Conservation (phyloP, 2,329 filamentous ascomycete genomes). For the Penicillium sp. region DNA sequence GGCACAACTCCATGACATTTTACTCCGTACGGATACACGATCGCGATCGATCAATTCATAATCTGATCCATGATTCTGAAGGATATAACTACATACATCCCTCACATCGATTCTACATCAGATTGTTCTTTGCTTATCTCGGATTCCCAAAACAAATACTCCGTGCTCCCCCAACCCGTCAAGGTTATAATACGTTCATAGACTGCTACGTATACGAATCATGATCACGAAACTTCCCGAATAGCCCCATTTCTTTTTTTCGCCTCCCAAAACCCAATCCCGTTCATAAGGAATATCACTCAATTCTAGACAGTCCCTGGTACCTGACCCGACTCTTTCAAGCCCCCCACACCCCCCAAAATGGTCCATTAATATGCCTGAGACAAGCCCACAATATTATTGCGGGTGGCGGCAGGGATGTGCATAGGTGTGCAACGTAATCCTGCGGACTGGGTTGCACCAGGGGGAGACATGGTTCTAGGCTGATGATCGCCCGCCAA, state of each 20-base stretch:
- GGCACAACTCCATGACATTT: background rate
- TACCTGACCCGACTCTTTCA: background rate
- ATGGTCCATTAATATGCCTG: conserved; percentile 7
- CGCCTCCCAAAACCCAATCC: background rate
- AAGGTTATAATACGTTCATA: too few species aligned
- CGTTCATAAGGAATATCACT: background rate
- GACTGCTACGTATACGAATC: too few species aligned
- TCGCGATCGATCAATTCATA: background rate
- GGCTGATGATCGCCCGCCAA: conserved; percentile 6
- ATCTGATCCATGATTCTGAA: background rate
- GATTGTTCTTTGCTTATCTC: background rate
- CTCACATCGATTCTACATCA: background rate
- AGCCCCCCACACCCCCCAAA: background rate
- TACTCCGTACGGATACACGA: background rate
- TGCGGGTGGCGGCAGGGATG: conserved; percentile 9
- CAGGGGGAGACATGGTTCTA: background rate
- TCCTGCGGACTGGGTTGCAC: conserved; percentile 5
- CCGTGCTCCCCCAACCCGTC: background rate
- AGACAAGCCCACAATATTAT: conserved; percentile 6
- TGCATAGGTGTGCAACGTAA: background rate
- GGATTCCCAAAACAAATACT: background rate
- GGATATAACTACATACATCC: background rate
- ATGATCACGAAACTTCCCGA: background rate
- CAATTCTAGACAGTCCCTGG: background rate
- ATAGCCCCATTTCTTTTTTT: background rate